Conservation (phyloP, 2,329 filamentous ascomycete genomes). For the Pseudogymnoascus sp. region DNA sequence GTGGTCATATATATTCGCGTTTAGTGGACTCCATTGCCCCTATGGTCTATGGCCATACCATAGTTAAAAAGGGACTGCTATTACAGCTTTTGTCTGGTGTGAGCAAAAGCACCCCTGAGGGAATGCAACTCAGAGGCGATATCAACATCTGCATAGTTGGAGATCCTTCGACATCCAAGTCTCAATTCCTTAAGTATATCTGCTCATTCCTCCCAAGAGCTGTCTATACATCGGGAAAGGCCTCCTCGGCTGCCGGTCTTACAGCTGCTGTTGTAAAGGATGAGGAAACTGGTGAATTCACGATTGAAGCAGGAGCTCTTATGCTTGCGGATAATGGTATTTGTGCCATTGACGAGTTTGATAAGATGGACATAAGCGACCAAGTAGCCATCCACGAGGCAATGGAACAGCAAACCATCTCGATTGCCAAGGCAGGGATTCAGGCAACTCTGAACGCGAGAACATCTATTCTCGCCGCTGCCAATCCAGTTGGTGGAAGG, state of each 20-base stretch:
- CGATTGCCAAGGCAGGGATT: constrained; percentile 95
- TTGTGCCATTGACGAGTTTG: constrained; percentile 97
- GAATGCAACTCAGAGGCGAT: constrained; percentile 90
- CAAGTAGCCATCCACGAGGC: constrained; percentile 99
- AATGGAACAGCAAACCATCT: constrained; percentile 99
- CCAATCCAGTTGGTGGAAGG: constrained; percentile 91
- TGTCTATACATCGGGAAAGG: constrained; percentile 96
- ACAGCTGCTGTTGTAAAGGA: constrained; percentile 96
- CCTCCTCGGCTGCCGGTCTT: constrained; percentile 91
- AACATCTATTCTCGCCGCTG: constrained; percentile 89
- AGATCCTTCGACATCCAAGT: constrained; percentile 94
- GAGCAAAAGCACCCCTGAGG: constrained; percentile 81
- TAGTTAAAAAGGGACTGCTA: constrained; percentile 93
- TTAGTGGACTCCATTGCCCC: constrained; percentile 90
- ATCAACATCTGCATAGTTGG: constrained; percentile 99
- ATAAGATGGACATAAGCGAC: constrained; percentile 98
- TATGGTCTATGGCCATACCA: constrained; percentile 94
- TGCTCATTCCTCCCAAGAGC: constrained; percentile 94
- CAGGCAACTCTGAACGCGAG: constrained; percentile 94
- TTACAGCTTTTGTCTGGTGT: constrained; percentile 96
- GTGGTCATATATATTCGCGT: constrained; percentile 86
- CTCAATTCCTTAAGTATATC: constrained; percentile 96
- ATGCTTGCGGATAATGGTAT: constrained; percentile 97
- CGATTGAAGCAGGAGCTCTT: constrained; percentile 92
- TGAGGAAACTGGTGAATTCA: constrained; percentile 96